Percentiles rank a stretch among this genome's conserved stretches.
These are phyloP conservation scores for Penicillium sclerotiorum DNA, from an alignment of 2,329 filamentous ascomycete genomes.

Conservation along the genomic window DNA sequence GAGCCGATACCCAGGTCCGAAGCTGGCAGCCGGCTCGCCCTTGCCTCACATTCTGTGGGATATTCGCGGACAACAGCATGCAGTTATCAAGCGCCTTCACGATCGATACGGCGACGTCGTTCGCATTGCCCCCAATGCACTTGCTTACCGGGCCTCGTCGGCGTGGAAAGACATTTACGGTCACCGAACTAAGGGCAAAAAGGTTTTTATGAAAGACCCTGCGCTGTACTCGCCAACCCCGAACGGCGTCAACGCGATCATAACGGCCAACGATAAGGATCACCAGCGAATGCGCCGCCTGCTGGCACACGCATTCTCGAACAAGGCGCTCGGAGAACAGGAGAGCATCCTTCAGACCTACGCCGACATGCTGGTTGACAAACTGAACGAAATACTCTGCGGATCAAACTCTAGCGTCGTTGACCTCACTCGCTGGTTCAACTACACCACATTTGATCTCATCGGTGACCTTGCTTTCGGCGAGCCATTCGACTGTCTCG, in stretches of 20 bases:
- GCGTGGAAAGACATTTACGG: conserved; percentile 43
- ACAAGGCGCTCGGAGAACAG: conserved; percentile 36
- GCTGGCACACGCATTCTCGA: conserved; percentile 40
- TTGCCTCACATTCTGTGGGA: conserved; percentile 24
- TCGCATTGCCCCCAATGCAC: conserved; percentile 42
- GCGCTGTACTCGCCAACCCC: conserved; percentile 23
- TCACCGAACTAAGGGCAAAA: conserved; percentile 27
- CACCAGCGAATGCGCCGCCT: conserved; percentile 38
- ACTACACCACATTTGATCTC: conserved; percentile 37
- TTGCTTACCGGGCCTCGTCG: conserved; percentile 36
- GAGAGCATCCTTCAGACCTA: conserved; percentile 36
- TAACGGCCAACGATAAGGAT: conserved; percentile 27
- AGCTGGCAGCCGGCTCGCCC: conserved; percentile 30
- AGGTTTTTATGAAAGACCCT: conserved; percentile 28
- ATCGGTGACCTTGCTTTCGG: conserved; percentile 40
- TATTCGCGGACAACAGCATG: conserved; percentile 20
- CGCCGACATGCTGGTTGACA: conserved; percentile 30
- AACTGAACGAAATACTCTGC: conserved; percentile 12
- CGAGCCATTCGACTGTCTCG: conserved; percentile 35
- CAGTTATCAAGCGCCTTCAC: conserved; percentile 24
- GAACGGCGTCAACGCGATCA: conserved; percentile 27
- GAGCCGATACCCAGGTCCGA: conserved; percentile 36
- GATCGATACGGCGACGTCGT: conserved; percentile 36
- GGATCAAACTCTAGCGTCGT: conserved; percentile 2
- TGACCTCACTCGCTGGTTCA: conserved; percentile 28